Base-by-base conservation (phyloP, 345 rosid species). In the Odontarrhena argentea region DNA sequence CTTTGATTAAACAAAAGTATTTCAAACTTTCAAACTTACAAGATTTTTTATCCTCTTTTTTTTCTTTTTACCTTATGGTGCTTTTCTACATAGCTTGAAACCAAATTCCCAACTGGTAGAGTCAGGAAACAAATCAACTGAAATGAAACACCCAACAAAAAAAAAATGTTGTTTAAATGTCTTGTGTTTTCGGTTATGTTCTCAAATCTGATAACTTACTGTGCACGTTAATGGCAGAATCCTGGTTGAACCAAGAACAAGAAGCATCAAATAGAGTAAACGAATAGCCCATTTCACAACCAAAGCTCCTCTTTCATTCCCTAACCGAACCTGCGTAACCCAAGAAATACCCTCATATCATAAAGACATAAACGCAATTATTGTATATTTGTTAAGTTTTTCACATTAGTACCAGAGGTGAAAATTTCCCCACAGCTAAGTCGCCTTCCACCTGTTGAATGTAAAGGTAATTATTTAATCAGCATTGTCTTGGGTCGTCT, bases 91-190 rank as follows among this genome's bases (percentile, higher is more conserved):
- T 64, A 93, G 68, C 63, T 78, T 45, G 86, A 80, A 5, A 86
- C 85, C 66, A 77, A 52, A 50, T 80, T 82, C 70, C 90, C 98
- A 50, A 86, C 67, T 4, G 98, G 96, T 46, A 83, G 46, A 48
- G 97, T 92, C 73, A 92, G 56, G 72, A 79, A 79, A 73, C 96
- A 87, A 1, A 86, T 68, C 72, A 85, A 50, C 98, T 89, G 88
- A 50, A 71, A 64, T 89, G 88, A 50, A 71, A 64, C 50, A 68
- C 68, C 40, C 12, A 34, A 68, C 54, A 45, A 48, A 52, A 9
- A 13, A 9, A 48, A 11, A 65, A 14, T 9, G 8, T 36, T 14
- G 60, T 42, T 12, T 46, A 12, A n/a, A 49, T 60, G 36, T 41
- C 5, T 42, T 70, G 8, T n/a, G n/a, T 9, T 9, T 7, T 2